Conservation (phyloP, 2,329 filamentous ascomycete species). For the Diplodia sapinea region DNA sequence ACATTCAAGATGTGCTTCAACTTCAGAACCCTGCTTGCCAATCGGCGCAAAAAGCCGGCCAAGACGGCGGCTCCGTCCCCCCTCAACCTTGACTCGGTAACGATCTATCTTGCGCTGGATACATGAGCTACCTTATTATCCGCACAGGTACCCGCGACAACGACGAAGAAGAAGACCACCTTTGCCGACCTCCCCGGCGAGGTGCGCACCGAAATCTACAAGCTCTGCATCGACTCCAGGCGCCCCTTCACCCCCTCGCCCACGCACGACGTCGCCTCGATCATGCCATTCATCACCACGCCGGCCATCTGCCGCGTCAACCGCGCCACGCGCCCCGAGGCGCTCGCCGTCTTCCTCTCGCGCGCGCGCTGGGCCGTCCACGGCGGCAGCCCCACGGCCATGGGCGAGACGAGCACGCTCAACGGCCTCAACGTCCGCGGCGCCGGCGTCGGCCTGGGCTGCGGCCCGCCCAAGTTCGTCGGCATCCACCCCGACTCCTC, state of each 20-base stretch:
- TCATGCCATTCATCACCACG: not conserved
- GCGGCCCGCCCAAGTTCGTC: not conserved
- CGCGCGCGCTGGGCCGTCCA: not conserved
- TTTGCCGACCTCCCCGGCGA: not conserved
- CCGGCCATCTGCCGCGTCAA: not conserved
- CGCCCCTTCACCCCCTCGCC: not conserved
- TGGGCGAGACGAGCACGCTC: not conserved
- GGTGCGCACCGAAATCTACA: not conserved
- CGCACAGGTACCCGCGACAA: not conserved
- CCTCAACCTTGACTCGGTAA: not conserved
- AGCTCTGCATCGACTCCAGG: not conserved
- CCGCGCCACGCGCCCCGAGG: conserved; percentile 2
- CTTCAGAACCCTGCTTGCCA: not conserved
- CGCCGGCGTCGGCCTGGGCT: not conserved
- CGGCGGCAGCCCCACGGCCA: not conserved
- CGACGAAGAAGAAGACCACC: not conserved
- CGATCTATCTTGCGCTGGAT: not conserved
- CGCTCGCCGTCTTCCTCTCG: not conserved
- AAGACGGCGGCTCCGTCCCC: not conserved
- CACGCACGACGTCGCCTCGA: not conserved
- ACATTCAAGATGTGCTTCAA: not conserved
- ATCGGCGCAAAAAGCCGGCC: not conserved
- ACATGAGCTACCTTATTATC: not conserved
- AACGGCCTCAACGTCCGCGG: not conserved
- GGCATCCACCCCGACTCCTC: not conserved